Evolutionary conservation across 176 grass and related monocot genomes (phyloP).

Genomic region (Metroxylon sagu): DNA sequence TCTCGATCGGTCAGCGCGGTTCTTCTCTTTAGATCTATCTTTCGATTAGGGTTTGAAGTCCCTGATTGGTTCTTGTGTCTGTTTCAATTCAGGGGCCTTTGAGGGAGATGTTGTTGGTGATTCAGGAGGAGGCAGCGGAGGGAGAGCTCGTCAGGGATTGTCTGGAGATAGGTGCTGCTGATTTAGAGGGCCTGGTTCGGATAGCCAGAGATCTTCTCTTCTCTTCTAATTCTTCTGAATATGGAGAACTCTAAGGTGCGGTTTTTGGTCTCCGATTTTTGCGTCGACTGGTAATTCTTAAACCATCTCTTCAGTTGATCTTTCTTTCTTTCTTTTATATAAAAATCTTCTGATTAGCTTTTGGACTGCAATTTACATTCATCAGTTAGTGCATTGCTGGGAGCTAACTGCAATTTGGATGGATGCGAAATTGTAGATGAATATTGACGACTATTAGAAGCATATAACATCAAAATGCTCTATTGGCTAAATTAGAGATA

Average conservation of each 20-base stretch:
- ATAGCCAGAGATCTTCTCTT: constrained; percentile 65
- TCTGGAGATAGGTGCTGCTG: constrained; percentile 51
- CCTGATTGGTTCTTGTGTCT: constrained; percentile 1
- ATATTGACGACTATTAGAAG: too few species aligned
- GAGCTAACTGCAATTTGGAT: too few species aligned
- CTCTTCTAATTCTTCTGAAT: constrained; percentile 26
- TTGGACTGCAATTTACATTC: too few species aligned
- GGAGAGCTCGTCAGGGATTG: constrained; percentile 77
- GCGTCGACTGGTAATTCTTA: too few species aligned
- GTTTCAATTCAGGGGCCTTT: constrained; percentile 53
- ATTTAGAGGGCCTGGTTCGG: constrained; percentile 65
- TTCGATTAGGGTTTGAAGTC: background rate
- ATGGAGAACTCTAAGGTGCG: constrained; percentile 50
- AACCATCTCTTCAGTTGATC: too few species aligned
- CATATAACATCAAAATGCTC: too few species aligned
- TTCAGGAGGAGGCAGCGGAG: constrained; percentile 79
- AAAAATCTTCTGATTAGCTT: too few species aligned
- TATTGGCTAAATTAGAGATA: too few species aligned
- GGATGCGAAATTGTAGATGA: too few species aligned
- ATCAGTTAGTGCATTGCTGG: too few species aligned
- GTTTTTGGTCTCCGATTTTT: background rate
- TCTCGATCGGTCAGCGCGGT: constrained; percentile 45
- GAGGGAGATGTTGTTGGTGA: constrained; percentile 59
- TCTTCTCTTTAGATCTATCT: background rate
- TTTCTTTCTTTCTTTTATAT: too few species aligned